Evolutionary conservation across 164 flowering plant genomes (phyloP), one percentile per base, ranked within the genome.

Genomic region (Vitis labrusca): DNA sequence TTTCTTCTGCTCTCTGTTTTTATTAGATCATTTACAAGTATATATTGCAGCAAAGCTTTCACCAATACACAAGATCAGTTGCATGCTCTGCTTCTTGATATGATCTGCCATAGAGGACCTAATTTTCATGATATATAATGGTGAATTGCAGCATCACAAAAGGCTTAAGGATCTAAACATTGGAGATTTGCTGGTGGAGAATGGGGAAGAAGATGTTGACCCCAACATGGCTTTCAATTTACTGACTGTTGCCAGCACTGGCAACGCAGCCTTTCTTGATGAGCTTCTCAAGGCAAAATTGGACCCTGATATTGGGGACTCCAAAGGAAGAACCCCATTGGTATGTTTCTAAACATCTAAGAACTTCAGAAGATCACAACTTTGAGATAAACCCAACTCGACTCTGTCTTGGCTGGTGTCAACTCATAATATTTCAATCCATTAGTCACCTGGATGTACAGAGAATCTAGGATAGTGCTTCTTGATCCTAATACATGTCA

Each of bases 281-380:
- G 91, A 91, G 74, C 94, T 94, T 79, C 86, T 94, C 27, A 90
- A 76, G 80, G 90, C 88, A 55, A 83, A 79, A 51, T 69, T 88
- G 71, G 96, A 91, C 71, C 96, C 97, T 62, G 81, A 94, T 74
- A 66, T 81, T 74, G 83, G 82, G 23, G 94, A 89, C 73, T 83
- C 91, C 12, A 63, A 78, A 80, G 96, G 96, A 73, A 91, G 85
- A 78, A 91, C 97, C 11, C 89, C 97, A 5, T 72, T 91, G 92
- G 98, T 94, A 90, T 50, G 73, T 58, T 8, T 62, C 4, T 13
- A 14, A 49, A 15, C 1, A 37, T 12, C 17, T 23, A 37, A 37
- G 44, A 37, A 37, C 44, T 37, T 6, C 7, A 37, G 7, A 23
- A 23, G 7, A 3, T 37, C 44, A 37, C 44, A 37, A 37, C 44